Base-by-base conservation (phyloP, 169 alveolate genomes). In the Amoebophrya sp. region DNA sequence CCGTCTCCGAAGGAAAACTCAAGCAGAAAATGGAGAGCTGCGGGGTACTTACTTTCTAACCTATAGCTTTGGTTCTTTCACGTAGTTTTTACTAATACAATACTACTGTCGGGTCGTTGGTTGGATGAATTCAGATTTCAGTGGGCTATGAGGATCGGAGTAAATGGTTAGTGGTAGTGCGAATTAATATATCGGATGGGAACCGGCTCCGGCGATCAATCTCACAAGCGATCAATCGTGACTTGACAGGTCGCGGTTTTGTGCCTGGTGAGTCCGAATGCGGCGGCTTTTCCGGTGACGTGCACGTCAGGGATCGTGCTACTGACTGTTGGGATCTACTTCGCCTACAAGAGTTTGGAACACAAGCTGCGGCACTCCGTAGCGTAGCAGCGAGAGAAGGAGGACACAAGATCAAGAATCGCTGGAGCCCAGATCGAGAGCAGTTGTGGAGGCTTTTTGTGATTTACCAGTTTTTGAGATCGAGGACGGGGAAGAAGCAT, bases 1-100 rank as follows among this genome's bases (percentile, higher is more conserved):
- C 78, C 34, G 23, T 58, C 23, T 23, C 39, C 4, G 78, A 58
- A 16, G 78, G 78, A 58, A 58, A 58, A n/a, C 78, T 58, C 39
- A 58, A 58, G 78, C 78, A 58, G 78, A 58, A 58, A 29, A 58
- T 58, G 78, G 78, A 58, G 78, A 58, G 78, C 23, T 58, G 78
- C 78, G 78, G 78, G 78, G 78, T 58, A 58, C 34, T 2, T 23
- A 7, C 23, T 58, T 13, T 58, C 23, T 58, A 13, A 13, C 4
- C 23, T 58, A 2, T 58, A 29, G 67, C 10, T 45, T 45, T 10
- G n/a, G n/a, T 15, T 10, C 67, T 15, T 15, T 15, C 10, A 15
- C 18, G 67, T 45, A 15, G 67, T 45, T 45, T 10, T 45, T 45
- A 18, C 18, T 45, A 45, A 45, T 15, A 45, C 67, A 45, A 45